Base-by-base conservation (phyloP, 2,329 filamentous ascomycete genomes). In the Xylariaceae sp. region DNA sequence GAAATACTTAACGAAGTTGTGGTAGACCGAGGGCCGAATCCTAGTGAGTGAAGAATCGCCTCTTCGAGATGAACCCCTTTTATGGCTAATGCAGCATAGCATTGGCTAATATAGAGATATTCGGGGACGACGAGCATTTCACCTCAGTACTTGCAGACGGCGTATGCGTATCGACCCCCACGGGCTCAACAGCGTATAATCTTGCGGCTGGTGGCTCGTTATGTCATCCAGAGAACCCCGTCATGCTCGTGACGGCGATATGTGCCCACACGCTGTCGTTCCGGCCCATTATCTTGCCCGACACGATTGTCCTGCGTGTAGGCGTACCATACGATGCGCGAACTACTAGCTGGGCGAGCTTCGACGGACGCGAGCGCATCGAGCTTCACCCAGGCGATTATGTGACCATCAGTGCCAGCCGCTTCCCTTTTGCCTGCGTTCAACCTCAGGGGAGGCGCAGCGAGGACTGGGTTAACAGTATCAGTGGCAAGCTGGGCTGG, bases 1-100 rank as follows among this genome's bases (percentile, higher is more conserved):
- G 89, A 96, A 71, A 95, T 97, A 55, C 74, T 99, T 59, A 99
- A 99, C 65, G 94, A 99, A 69, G 85, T 97, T n/a, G 92, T 99
- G 6, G 84, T 97, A 32, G 94, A 99, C 67, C 81, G 94, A 19
- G 94, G 94, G 0, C 94, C 94, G 5, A 96, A 95, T 71, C 85
- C 92, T 45, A 96, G 87, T 90, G 75, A 75, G 85, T 77, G 29
- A 9, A 44, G 40, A 29, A n/a, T 8, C 29, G 8, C 30, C 27
- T 50, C n/a, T 19, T 50, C 56, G 48, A 42, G 29, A 35, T 29
- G 31, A 4, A 3, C 2, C 44, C 19, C 31, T 46, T 19, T 35
- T 19, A 7, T 3, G 2, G 41, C 55, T 60, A 8, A 64, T 54
- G 42, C 32, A 6, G 19, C 27, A 6, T 62, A 91, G 87, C 91